Conservation (phyloP, 108 stramenopile species). For the Skeletonema tropicum region DNA sequence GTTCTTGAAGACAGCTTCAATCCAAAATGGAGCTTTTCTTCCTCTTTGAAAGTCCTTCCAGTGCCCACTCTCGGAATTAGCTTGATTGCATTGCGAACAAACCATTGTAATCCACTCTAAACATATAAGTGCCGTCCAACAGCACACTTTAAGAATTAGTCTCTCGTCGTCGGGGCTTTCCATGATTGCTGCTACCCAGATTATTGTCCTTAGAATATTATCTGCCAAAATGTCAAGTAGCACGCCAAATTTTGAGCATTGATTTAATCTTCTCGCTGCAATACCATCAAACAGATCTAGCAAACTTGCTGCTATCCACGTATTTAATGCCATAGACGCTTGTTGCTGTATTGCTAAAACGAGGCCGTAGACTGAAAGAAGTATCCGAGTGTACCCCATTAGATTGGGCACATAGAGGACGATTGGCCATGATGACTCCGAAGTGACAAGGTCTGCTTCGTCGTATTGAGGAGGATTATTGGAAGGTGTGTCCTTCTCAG, state of each 20-base stretch:
- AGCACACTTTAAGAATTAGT: conserved; percentile 1
- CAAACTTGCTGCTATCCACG: conserved; percentile 53
- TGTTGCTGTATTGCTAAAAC: conserved; percentile 20
- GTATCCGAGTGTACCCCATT: conserved; percentile 59
- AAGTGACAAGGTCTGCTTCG: background rate
- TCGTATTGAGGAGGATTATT: background rate
- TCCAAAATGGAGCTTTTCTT: conserved; percentile 44
- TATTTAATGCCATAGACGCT: conserved; percentile 33
- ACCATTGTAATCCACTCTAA: conserved; percentile 74
- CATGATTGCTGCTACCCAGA: conserved; percentile 57
- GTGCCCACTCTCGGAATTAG: conserved; percentile 9
- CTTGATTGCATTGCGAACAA: conserved; percentile 53
- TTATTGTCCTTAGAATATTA: conserved; percentile 56
- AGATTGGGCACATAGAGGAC: conserved; percentile 62
- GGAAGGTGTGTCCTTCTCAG: background rate
- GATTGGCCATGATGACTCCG: conserved; percentile 34
- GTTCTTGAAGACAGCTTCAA: conserved; percentile 61
- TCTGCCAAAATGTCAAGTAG: conserved; percentile 68
- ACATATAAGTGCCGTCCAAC: conserved; percentile 38
- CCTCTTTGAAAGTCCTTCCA: conserved; percentile 40
- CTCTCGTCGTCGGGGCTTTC: conserved; percentile 10
- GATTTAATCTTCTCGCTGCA: conserved; percentile 57
- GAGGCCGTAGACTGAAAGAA: conserved; percentile 52
- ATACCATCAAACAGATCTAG: conserved; percentile 68
- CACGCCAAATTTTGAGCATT: conserved; percentile 64